Evolutionary conservation across 2,329 filamentous ascomycete species (phyloP), one percentile per base, ranked within the genome.

Genomic region (Aspergillus nomiae): DNA sequence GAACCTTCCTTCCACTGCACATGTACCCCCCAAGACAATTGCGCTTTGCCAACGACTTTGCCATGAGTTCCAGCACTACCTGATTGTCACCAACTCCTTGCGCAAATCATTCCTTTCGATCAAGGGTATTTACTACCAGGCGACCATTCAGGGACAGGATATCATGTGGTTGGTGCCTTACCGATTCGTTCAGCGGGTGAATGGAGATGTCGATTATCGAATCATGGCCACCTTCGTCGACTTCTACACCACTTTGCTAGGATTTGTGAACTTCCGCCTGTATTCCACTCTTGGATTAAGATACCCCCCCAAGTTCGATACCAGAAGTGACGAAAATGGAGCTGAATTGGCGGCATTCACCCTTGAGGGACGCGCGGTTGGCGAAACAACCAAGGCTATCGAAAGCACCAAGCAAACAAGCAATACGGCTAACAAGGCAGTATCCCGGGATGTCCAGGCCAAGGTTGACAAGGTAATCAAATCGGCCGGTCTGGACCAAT

Each of bases 161-260:
- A 91, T 99, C 56, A 84, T 98, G 69, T 99, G 95, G 95, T 85
- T 99, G 45, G 94, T 97, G 12, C 95, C 95, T 1, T 99, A 99
- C 83, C 92, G 92, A 78, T 99, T 99, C 81, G 97, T 98, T 74
- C 95, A 99, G 83, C 86, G 92, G 70, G 90, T 97, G 16, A 92
- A 95, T 46, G 92, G 91, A 62, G 95, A 99, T 78, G 91, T 99
- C 67, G 95, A 99, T 79, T 99, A 97, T 82, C 87, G 95, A 73
- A 99, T 99, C 80, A 99, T 99, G 95, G 94, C 92, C 63, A 99
- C 95, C 5, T 99, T 99, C 76, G 89, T 99, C 68, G 94, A 99
- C 78, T 99, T 99, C 79, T 99, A 99, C 84, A 97, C 96, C 73
- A 98, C 94, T 5, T 85, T 99, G 16, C 84, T 99, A 24, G 91